These are phyloP conservation scores for Bolboschoenus planiculmis DNA, from an alignment of 176 grass and related monocot species.

Conservation along the genomic window DNA sequence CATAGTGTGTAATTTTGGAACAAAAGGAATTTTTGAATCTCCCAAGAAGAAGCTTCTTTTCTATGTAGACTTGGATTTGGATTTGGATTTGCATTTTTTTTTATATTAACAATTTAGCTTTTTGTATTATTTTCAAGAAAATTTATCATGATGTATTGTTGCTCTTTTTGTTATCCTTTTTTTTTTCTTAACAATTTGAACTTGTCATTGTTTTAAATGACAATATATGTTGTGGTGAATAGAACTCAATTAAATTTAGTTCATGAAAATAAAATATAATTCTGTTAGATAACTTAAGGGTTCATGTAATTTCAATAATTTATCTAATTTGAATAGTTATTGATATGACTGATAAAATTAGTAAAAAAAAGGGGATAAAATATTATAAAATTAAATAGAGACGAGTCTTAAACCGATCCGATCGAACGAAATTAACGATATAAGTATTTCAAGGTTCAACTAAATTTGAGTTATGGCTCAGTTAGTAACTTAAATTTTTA, in stretches of 20 bases:
- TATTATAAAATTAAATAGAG: no score
- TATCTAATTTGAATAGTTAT: background rate
- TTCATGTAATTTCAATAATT: background rate
- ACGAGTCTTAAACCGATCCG: no score
- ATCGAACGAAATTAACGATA: background rate
- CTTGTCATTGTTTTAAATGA: background rate
- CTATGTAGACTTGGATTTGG: background rate
- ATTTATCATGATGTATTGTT: background rate
- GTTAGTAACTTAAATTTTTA: background rate
- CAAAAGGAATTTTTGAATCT: background rate
- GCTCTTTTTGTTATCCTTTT: background rate
- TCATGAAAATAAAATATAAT: background rate
- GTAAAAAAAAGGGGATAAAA: no score
- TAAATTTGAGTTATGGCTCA: background rate
- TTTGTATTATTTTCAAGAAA: background rate
- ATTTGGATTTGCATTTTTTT: background rate
- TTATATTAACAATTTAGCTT: background rate
- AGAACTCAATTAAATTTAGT: background rate
- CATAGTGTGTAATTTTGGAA: conserved; percentile 6
- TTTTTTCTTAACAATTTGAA: background rate
- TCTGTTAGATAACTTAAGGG: no score
- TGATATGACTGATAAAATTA: no score
- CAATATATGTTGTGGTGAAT: background rate
- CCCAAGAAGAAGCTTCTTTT: conserved; percentile 18
- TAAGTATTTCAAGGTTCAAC: background rate